Evolutionary conservation across 2,329 filamentous ascomycete species (phyloP), one percentile per base, ranked within the genome.

Genomic region (Aureobasidium sp.): DNA sequence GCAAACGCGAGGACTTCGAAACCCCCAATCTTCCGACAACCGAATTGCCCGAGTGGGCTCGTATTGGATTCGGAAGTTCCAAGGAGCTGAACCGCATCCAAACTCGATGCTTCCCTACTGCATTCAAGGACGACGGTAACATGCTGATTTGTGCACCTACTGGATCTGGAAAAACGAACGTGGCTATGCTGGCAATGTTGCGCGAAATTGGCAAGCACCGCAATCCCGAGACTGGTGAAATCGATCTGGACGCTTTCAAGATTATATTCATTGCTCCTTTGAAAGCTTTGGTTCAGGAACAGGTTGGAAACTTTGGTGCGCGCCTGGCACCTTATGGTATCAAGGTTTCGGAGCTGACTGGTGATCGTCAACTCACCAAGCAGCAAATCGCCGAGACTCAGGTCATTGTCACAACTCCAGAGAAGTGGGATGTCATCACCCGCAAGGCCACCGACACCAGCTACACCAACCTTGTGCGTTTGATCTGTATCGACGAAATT

Each of bases 361-460:
- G 94, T 77, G 94, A 99, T 77, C 89, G 94, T 57, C 94, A 97
- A 75, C 87, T 99, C 71, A 99, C 93, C 21, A 99, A 99, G 75
- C 91, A 96, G 73, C 94, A 99, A 78, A 97, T 99, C 64, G 85
- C 93, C 1, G 94, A 99, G 69, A 99, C 94, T 0, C 93, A 99
- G 73, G 87, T 99, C 67, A 99, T 99, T 67, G 92, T 99, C 62
- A 99, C 94, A 0, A 99, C 94, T 0, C 94, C 94, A 21, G 94
- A 99, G 75, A 99, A 99, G 77, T 99, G 91, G 89, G 94, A 99
- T 74, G 93, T 99, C 66, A 96, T 99, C 67, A 99, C 95, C 6
- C 85, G 95, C 75, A 99, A 99, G 75, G 92, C 93, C 7, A 96
- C 93, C 1, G 95, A 99, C 71, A 84, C 94, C 59, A 95, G 91